phyloP scores from a whole-genome alignment of 345 rosid genomes.

The Punica granatum region DNA sequence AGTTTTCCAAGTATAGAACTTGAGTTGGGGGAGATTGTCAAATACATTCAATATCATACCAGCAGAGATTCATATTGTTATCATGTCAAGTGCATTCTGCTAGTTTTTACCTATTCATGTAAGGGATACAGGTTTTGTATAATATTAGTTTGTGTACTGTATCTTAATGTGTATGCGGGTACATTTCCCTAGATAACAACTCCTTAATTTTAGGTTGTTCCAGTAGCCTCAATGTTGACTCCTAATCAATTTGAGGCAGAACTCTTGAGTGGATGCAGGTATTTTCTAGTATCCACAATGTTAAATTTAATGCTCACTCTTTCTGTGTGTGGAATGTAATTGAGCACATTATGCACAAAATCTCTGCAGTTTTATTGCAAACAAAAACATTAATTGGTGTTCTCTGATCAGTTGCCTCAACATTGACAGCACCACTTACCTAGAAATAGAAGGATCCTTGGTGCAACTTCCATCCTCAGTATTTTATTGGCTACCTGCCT shows the following conservation, averaged over 20 bases:
- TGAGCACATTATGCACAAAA: background rate
- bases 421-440: background rate
- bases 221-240: conserved; percentile 96
- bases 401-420: background rate
- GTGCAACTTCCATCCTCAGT: background rate
- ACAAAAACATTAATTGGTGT: background rate
- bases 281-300: background rate
- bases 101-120: background rate
- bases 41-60: background rate
- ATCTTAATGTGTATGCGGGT: background rate
- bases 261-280: conserved; percentile 79
- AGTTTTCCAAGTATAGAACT: background rate
- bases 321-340: background rate
- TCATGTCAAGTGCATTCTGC: background rate
- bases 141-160: background rate
- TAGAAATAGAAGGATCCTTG: background rate
- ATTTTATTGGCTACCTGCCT: background rate
- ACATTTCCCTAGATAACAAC: background rate
- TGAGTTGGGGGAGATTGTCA: background rate
- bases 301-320: background rate
- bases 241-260: conserved; percentile 99
- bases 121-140: background rate
- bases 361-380: no score
- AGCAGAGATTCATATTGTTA: background rate
- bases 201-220: conserved; percentile 66